phyloP scores from a whole-genome alignment of 2,329 filamentous ascomycete genomes.

The Diaporthe sp. region DNA sequence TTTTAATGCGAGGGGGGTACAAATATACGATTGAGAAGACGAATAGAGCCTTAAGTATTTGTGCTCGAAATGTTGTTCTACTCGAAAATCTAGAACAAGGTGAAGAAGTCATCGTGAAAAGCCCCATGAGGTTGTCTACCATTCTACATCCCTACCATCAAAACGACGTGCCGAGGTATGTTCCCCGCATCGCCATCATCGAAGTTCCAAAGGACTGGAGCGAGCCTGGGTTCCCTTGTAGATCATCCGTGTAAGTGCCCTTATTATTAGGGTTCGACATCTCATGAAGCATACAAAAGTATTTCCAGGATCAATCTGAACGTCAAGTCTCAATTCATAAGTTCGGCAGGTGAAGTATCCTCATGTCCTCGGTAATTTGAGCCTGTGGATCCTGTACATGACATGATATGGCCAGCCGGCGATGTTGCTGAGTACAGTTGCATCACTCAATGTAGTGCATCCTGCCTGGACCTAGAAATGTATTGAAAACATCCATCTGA shows the following conservation, averaged over 20 bases:
- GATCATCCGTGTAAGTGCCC: neutral
- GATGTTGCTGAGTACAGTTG: neutral
- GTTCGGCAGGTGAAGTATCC: neutral
- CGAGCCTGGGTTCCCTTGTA: neutral
- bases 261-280: neutral
- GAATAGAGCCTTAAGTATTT: neutral
- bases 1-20: constrained; percentile 43
- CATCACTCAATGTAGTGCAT: neutral
- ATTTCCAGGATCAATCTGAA: neutral
- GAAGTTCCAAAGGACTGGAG: neutral
- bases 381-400: neutral
- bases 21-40: neutral
- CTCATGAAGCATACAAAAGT: neutral
- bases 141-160: neutral
- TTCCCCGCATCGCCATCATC: constrained; percentile 31
- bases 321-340: neutral
- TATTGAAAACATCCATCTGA: neutral
- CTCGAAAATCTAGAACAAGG: neutral
- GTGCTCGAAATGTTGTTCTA: too few species aligned
- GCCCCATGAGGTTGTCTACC: neutral
- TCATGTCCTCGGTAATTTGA: neutral
- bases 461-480: too few species aligned
- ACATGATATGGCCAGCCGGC: neutral
- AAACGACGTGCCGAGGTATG: constrained; percentile 18
- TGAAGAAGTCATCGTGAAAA: neutral